Base-by-base conservation (phyloP, 352 stramenopile genomes). In the Phytophthora sansomeana region DNA sequence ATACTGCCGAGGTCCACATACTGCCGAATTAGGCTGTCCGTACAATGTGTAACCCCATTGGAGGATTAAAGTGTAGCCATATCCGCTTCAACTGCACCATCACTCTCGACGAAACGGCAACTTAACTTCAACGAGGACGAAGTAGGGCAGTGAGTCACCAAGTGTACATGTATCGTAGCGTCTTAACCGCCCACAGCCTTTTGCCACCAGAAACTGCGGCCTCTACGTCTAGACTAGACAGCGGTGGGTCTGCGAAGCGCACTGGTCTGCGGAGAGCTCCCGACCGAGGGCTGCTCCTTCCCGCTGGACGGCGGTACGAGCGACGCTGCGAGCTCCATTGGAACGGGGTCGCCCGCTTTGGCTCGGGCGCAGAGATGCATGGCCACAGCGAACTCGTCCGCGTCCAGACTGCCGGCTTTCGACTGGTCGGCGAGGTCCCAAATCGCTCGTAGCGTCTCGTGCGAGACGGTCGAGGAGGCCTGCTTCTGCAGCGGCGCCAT, bases 381-480 rank as follows among this genome's bases (percentile, higher is more conserved):
- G 24, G 90, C 90, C 21, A 98, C 72, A 2, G 93, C 90, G 60
- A 98, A 98, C 70, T 98, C 81, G 44, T 97, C 87, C 6, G 75
- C 78, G 74, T 98, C 92, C 30, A 98, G 63, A 63, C 74, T 87
- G 9, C 93, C 93, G 62, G 95, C 81, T 19, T 94, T 93, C 64
- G 97, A 91, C 35, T 96, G 77, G 63, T 98, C 93, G 4, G 87
- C 84, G 21, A 98, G 78, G 52, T 97, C 85, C 93, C 93, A 98
- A 60, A 98, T 95, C 21, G 72, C 62, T 51, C 92, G 95, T 55
- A 95, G 75, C 47, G 78, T 81, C 28, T 96, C 78, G 41, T 94
- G 73, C 8, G 80, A 70, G 60, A 87, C 90, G 30, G 72, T 77
- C 0, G 81, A 76, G 13, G 80, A 77, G 0, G 64, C 69, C 24